phyloP scores from a whole-genome alignment of 805 yeast genomes.

The Torulaspora maleeae region DNA sequence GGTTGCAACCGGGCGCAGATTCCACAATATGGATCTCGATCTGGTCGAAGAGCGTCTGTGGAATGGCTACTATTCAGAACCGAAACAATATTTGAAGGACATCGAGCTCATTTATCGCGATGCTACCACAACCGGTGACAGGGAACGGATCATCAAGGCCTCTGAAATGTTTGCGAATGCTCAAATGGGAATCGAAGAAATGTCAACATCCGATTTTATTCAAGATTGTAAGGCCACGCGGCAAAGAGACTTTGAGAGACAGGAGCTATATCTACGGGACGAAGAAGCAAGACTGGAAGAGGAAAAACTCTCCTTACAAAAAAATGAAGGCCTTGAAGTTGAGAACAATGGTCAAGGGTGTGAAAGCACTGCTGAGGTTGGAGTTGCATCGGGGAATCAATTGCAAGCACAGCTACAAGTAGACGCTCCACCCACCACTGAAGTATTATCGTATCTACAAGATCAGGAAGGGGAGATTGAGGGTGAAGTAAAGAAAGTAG shows the following conservation, averaged over 20 bases:
- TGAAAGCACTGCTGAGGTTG: constrained; percentile 7
- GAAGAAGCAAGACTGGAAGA: constrained; percentile 28
- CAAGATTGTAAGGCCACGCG: constrained; percentile 72
- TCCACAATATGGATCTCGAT: constrained; percentile 86
- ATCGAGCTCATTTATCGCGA: constrained; percentile 80
- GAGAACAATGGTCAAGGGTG: background rate
- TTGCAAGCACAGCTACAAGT: constrained; percentile 20
- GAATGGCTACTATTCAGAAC: constrained; percentile 95
- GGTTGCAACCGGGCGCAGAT: constrained; percentile 63
- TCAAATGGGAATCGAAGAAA: constrained; percentile 91
- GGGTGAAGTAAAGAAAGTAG: background rate
- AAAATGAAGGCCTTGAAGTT: background rate
- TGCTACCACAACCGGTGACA: constrained; percentile 65
- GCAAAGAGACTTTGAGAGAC: constrained; percentile 57
- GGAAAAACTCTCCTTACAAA: constrained; percentile 2
- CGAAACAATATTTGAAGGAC: constrained; percentile 82
- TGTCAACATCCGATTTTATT: constrained; percentile 64
- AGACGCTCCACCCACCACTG: background rate
- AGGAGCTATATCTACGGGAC: constrained; percentile 37
- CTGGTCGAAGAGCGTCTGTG: constrained; percentile 90
- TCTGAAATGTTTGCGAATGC: constrained; percentile 96
- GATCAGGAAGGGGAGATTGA: background rate
- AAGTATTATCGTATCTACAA: background rate
- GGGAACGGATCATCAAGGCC: constrained; percentile 76
- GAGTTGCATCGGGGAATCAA: constrained; percentile 28